Evolutionary conservation across 495 filamentous ascomycete species (phyloP), one percentile per base, ranked within the genome.

Genomic region (Elaphomyces granulatus): DNA sequence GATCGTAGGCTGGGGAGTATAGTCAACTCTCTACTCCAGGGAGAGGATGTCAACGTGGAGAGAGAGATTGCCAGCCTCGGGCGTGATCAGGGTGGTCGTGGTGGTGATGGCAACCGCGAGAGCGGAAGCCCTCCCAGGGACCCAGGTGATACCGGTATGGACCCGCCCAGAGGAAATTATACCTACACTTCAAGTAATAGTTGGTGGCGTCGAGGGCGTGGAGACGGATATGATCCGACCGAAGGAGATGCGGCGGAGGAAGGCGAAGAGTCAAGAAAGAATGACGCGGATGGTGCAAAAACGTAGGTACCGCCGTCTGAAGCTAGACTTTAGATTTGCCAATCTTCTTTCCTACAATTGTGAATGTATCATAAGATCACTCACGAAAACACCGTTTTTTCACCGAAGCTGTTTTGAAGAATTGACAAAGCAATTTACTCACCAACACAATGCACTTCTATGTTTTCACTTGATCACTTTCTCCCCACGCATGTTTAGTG

Each of bases 281-380:
- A 87, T 38, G 92, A 92, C 52, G 87, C 83, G 41, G 88, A 95
- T 61, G 90, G 92, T 45, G 92, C 83, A 63, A 74, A 87, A 93
- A 87, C 88, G 90, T 98, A 96, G 90, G 90, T 96, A 62, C 66
- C 67, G 58, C 65, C 62, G 64, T 63, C 61, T 53, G 46, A 46
- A 45, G 40, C n/a, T n/a, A n/a, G n/a, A n/a, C n/a, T 38, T 33
- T 7, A 20, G 20, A 20, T n/a, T 36, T 36, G 8, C 15, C 8
- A 36, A 8, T 36, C 34, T 36, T 8, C 15, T 7, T 36, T 7
- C 7, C 15, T 7, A 8, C 15, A 36, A 36, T 8, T 36, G 8
- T 37, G n/a, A n/a, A n/a, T n/a, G n/a, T n/a, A n/a, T n/a, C n/a
- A n/a, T n/a, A n/a, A n/a, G n/a, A n/a, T n/a, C n/a, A n/a, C n/a